Evolutionary conservation across 2,329 filamentous ascomycete genomes (phyloP), one percentile per base, ranked within the genome.

Genomic region (Aspergillus ochraceus): DNA sequence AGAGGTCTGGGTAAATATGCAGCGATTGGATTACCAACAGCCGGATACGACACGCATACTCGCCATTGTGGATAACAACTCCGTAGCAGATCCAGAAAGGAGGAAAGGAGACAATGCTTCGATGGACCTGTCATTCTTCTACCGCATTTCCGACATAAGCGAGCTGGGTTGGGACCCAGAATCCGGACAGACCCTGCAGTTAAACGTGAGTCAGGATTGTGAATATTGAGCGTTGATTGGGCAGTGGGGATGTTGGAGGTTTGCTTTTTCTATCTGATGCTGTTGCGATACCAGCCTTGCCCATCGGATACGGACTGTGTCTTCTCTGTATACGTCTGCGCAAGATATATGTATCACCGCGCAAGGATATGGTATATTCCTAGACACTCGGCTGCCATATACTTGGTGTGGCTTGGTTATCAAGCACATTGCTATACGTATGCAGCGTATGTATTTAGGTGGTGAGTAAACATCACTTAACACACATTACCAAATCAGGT

Each of bases 61-160:
- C 19, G 45, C 22, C 36, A 45, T 19, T 29, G 19, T 49, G 49
- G 51, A 50, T 42, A 49, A 22, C 32, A n/a, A 30, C 22, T 22
- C 3, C 22, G 22, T 19, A 26, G 32, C 55, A 49, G 32, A 22
- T 39, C 32, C 14, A n/a, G 17, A 55, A 57, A 57, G 47, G 47
- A 58, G 47, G 10, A 54, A 19, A 19, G 22, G n/a, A 22, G 45
- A 52, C 55, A 54, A 52, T 45, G 30, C 17, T 52, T 47, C 55
- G 46, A 58, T 61, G 61, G 55, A 64, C 57, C 57, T 60, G 51
- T 64, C 62, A 64, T 26, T 52, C 62, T 58, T 59, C 56, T 8
- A 47, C 54, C 53, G 52, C 50, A 50, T 52, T 54, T 51, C 50
- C 57, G 42, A 54, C 51, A 32, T 39, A 52, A 26, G 52, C 20